Percentiles rank a stretch among this genome's conserved stretches.
Conservation (phyloP, 2,329 filamentous ascomycete genomes). For the Apiospora pterosperma region DNA sequence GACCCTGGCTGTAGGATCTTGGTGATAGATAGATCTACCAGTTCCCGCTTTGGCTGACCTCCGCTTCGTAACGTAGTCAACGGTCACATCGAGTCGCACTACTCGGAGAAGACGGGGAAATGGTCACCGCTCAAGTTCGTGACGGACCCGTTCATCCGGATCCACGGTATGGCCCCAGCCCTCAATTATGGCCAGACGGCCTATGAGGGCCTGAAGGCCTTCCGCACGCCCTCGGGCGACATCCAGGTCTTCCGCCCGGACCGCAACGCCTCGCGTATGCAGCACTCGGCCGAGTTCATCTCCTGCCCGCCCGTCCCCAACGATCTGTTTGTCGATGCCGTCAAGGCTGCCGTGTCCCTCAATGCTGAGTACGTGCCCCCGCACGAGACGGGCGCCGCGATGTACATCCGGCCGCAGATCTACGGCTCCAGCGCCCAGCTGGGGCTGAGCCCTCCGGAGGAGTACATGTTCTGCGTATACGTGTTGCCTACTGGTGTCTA, state of each 20-base stretch:
- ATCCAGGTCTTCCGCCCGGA: conserved; percentile 88
- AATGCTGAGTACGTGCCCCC: conserved; percentile 93
- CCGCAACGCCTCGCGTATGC: conserved; percentile 80
- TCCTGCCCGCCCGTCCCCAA: conserved; percentile 79
- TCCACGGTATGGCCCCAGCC: conserved; percentile 93
- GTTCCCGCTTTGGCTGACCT: neutral
- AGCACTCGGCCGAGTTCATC: conserved; percentile 78
- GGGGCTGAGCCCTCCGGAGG: conserved; percentile 80
- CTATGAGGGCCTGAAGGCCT: conserved; percentile 98
- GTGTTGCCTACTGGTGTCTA: conserved; percentile 92
- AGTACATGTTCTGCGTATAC: conserved; percentile 88
- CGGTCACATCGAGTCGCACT: conserved; percentile 88
- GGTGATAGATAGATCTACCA: neutral
- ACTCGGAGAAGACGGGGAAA: conserved; percentile 67
- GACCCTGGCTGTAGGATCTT: neutral
- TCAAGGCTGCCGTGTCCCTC: conserved; percentile 76
- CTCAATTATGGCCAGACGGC: conserved; percentile 98
- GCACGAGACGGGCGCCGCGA: conserved; percentile 80
- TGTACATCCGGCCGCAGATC: conserved; percentile 88
- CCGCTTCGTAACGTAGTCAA: conserved; percentile 58
- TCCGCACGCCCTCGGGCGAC: conserved; percentile 69
- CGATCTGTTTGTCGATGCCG: conserved; percentile 70
- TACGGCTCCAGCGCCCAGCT: conserved; percentile 87
- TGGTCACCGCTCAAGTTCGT: conserved; percentile 82
- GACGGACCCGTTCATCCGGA: conserved; percentile 75